A percentile compares a stretch with the other conserved stretches of the same genome.
These are phyloP conservation scores for Saccharomyces kudriavzevii DNA, from an alignment of 805 yeast genomes.

Conservation along the genomic window DNA sequence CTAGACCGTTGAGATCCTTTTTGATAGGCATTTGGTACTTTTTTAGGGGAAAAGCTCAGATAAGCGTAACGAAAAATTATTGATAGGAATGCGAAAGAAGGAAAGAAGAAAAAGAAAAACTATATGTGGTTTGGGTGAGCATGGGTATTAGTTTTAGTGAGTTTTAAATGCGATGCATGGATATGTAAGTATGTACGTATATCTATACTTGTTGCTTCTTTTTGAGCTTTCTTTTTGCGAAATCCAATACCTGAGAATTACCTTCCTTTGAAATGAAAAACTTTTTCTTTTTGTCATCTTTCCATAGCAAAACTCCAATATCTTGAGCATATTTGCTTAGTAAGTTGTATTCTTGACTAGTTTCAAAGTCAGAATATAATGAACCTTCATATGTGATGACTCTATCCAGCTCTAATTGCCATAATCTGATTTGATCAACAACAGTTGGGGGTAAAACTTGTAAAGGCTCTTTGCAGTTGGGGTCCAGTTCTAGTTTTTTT, in stretches of 20 bases:
- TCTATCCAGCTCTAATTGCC: conserved; percentile 95
- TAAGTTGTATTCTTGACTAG: conserved; percentile 64
- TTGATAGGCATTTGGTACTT: background rate
- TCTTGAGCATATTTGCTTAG: conserved; percentile 76
- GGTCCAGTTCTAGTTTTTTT: conserved; percentile 54
- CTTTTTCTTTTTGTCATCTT: conserved; percentile 54
- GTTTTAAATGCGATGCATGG: background rate
- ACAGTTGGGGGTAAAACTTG: conserved; percentile 87
- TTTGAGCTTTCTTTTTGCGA: conserved; percentile 52
- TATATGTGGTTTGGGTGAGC: too few relatives aligned
- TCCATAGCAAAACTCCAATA: conserved; percentile 88
- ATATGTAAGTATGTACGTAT: background rate
- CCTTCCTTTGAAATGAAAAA: conserved; percentile 89
- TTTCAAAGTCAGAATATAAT: conserved; percentile 76
- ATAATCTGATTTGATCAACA: conserved; percentile 87
- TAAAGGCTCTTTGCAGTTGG: conserved; percentile 41
- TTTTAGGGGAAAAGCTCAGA: background rate
- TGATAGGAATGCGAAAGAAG: background rate
- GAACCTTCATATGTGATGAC: conserved; percentile 82
- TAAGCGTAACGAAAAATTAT: background rate
- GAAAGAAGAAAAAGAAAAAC: background rate
- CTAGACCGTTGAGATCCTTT: background rate
- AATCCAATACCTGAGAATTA: conserved; percentile 81
- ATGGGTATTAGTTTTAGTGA: background rate
- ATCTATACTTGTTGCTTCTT: background rate